Percentiles rank a stretch among this genome's conserved stretches.
These are phyloP conservation scores for Plectosphaerella cucumerina DNA, from an alignment of 2,329 filamentous ascomycete species.

Conservation along the genomic window DNA sequence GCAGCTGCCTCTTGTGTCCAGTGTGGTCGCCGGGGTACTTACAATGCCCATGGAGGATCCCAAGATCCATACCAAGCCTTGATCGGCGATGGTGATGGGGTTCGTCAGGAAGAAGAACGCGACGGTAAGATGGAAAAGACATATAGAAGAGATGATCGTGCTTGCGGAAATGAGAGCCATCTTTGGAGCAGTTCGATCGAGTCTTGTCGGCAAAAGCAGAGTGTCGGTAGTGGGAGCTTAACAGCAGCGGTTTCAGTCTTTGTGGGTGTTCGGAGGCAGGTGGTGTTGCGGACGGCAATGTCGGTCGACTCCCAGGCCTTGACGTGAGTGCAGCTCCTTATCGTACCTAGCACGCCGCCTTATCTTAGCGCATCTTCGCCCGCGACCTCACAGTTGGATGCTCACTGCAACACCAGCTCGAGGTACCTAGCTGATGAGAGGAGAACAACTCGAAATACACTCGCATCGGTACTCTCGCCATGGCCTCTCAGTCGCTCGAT, in stretches of 20 bases:
- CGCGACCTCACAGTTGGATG: background rate
- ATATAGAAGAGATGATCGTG: slow-evolving; percentile 76
- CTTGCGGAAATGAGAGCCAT: slow-evolving; percentile 82
- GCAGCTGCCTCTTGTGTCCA: background rate
- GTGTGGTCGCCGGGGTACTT: slow-evolving; percentile 20
- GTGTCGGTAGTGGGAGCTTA: background rate
- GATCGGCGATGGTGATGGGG: slow-evolving; percentile 69
- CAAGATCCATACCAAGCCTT: slow-evolving; percentile 74
- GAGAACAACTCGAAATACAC: background rate
- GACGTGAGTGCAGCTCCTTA: too few species aligned
- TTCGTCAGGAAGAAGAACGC: slow-evolving; percentile 79
- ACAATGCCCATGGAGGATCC: slow-evolving; percentile 83
- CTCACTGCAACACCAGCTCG: too few species aligned
- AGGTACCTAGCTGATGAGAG: too few species aligned
- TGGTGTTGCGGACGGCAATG: too few species aligned
- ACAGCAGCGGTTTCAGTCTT: too few species aligned
- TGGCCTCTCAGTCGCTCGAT: slow-evolving; percentile 37
- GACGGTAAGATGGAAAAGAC: slow-evolving; percentile 79
- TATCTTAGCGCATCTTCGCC: background rate
- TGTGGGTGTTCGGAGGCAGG: background rate
- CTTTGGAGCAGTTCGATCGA: slow-evolving; percentile 19
- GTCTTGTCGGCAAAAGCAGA: background rate
- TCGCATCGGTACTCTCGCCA: background rate
- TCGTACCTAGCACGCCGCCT: background rate
- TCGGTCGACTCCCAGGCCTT: too few species aligned